Evolutionary conservation across 352 stramenopile species (phyloP).

Genomic region (Globisporangium paddicum): DNA sequence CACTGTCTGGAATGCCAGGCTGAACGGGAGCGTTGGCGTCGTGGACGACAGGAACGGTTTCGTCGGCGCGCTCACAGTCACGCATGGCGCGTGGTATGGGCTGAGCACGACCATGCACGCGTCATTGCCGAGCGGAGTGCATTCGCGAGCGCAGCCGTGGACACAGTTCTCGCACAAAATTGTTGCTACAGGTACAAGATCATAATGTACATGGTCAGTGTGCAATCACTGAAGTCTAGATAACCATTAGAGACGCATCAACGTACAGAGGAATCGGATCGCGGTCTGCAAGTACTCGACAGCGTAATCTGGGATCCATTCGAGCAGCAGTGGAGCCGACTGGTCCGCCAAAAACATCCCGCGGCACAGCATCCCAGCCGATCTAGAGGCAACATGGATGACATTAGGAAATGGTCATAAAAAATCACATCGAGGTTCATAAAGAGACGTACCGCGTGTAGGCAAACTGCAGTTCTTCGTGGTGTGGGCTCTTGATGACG

Average conservation of each 20-base stretch:
- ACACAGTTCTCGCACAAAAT: constrained; percentile 73
- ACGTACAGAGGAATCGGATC: constrained; percentile 44
- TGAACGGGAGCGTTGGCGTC: constrained; percentile 39
- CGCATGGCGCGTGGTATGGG: constrained; percentile 74
- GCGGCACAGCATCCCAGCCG: constrained; percentile 48
- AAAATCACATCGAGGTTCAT: no score
- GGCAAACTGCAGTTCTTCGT: constrained; percentile 49
- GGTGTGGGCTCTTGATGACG: constrained; percentile 38
- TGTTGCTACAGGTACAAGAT: constrained; percentile 25
- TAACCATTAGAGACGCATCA: background rate
- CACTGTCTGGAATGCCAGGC: constrained; percentile 65
- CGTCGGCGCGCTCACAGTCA: constrained; percentile 50
- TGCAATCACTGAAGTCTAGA: background rate
- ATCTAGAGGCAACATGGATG: constrained; percentile 19
- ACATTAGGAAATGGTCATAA: background rate
- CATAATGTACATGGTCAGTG: background rate
- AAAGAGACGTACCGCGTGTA: constrained; percentile 33
- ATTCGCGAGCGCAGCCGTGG: constrained; percentile 54
- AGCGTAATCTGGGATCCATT: constrained; percentile 32
- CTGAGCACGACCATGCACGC: constrained; percentile 60
- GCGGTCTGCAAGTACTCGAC: constrained; percentile 37
- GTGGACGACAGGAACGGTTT: constrained; percentile 55
- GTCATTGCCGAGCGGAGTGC: constrained; percentile 24
- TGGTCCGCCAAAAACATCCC: constrained; percentile 41
- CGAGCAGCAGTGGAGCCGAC: constrained; percentile 27